Evolutionary conservation across 208 protist genomes (phyloP).

Genomic region (Trypanosoma platydactyli): DNA sequence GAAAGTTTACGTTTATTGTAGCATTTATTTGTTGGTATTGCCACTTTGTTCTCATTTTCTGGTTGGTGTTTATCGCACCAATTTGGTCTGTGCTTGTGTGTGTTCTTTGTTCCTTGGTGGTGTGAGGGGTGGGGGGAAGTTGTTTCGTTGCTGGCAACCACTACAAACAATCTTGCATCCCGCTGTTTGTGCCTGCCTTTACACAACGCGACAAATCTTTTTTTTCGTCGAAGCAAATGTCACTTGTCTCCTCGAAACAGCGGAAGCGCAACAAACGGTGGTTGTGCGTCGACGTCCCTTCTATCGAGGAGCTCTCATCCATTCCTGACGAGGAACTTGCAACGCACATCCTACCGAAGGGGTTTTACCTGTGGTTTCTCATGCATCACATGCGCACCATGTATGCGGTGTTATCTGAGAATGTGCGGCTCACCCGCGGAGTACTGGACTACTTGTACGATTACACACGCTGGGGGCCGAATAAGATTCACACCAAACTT

Average conservation of each 20-base stretch:
- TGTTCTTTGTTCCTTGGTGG: slow-evolving; percentile 1
- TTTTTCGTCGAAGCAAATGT: not conserved
- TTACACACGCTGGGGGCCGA: slow-evolving; percentile 74
- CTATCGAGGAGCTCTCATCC: slow-evolving; percentile 53
- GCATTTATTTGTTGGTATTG: not conserved
- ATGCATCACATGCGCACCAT: slow-evolving; percentile 69
- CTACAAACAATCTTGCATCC: too few species aligned
- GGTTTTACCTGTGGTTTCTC: slow-evolving; percentile 78
- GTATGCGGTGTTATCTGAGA: slow-evolving; percentile 59
- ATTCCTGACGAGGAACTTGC: slow-evolving; percentile 41
- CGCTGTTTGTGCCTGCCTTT: too few species aligned
- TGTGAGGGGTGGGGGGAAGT: too few species aligned
- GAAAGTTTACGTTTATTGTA: slow-evolving; percentile 9
- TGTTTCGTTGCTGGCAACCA: too few species aligned
- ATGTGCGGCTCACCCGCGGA: slow-evolving; percentile 64
- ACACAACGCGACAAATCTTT: too few species aligned
- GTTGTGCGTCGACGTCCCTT: slow-evolving; percentile 53
- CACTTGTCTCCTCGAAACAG: slow-evolving; percentile 31
- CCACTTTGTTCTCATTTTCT: not conserved
- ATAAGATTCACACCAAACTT: slow-evolving; percentile 72
- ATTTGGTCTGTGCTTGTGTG: slow-evolving; percentile 10
- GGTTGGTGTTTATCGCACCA: slow-evolving; percentile 5
- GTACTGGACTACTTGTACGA: slow-evolving; percentile 78
- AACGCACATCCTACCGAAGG: slow-evolving; percentile 38
- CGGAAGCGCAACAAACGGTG: slow-evolving; percentile 50